Base-by-base conservation (phyloP, 2,329 filamentous ascomycete genomes). In the Apiospora arundinis region DNA sequence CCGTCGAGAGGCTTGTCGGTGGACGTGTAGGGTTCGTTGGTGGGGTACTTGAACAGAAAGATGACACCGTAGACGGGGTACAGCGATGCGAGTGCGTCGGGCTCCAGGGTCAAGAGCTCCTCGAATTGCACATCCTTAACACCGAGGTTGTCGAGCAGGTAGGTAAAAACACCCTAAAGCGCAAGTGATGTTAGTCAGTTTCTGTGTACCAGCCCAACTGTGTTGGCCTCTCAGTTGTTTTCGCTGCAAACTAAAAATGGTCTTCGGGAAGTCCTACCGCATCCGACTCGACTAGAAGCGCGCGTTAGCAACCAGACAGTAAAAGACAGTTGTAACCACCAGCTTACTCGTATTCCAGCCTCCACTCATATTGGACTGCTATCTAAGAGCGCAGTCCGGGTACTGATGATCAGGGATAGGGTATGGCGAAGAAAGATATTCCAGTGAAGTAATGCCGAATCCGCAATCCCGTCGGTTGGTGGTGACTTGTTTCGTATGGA, bases 1-100 rank as follows among this genome's bases (percentile, higher is more conserved):
- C 96, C 96, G 81, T 98, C 95, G 74, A 91, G 89, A 0, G 95
- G 95, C 63, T 88, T 88, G 71, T 90, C 87, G 56, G 87, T 83
- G 73, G 82, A 82, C 48, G 85, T 90, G 84, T 86, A 92, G 77
- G 86, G 89, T 73, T 82, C 89, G 80, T 93, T 91, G 73, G 91
- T 95, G 68, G 90, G 93, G 83, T 93, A 99, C 85, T 98, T 98
- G 91, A 99, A 99, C 81, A 99, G 93, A 84, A 99, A 99, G 79
- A 99, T 98, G 76, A 99, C 94, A 78, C 96, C 96, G 84, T 97
- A 97, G 69, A 97, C 88, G 23, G 93, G 93, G 76, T 92, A 91
- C 45, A 95, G 88, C 74, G 91, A 85, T 60, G 89, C 87, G 16
- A 97, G 88, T 71, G 89, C 88, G 69, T 93, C 90, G 8, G 94